phyloP scores from a whole-genome alignment of 352 stramenopile genomes.

The Globisporangium yorkense region DNA sequence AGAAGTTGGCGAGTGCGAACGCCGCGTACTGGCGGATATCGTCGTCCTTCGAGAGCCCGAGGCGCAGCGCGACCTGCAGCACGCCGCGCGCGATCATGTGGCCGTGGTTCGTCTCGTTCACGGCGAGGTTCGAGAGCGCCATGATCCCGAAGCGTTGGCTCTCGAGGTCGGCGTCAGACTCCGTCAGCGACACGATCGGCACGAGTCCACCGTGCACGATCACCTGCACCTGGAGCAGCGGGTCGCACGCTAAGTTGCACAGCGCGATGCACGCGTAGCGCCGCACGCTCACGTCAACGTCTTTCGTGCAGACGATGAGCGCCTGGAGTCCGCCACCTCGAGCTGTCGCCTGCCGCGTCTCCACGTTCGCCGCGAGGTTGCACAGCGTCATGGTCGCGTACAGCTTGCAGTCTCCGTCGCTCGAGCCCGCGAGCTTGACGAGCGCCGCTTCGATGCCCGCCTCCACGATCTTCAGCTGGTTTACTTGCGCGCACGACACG shows the following conservation, averaged over 20 bases:
- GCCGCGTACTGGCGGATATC: constrained; percentile 87
- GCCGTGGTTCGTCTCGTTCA: constrained; percentile 92
- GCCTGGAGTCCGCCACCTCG: constrained; percentile 90
- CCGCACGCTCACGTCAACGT: constrained; percentile 78
- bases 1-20: constrained; percentile 93
- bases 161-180: constrained; percentile 57
- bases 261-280: constrained; percentile 94
- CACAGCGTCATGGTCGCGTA: constrained; percentile 94
- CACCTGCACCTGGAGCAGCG: constrained; percentile 88
- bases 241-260: constrained; percentile 92
- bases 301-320: constrained; percentile 84
- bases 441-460: constrained; percentile 85
- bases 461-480: constrained; percentile 89
- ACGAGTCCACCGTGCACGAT: constrained; percentile 91
- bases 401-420: constrained; percentile 91
- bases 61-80: constrained; percentile 73
- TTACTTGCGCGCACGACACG: constrained; percentile 88
- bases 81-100: constrained; percentile 87
- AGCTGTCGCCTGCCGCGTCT: constrained; percentile 83
- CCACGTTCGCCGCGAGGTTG: constrained; percentile 93
- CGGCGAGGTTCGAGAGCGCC: constrained; percentile 92
- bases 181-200: constrained; percentile 79
- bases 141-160: constrained; percentile 92
- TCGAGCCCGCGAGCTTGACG: constrained; percentile 71
- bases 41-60: constrained; percentile 68